Conservation (phyloP, 495 filamentous ascomycete species). For the Aspergillus biplanus region DNA sequence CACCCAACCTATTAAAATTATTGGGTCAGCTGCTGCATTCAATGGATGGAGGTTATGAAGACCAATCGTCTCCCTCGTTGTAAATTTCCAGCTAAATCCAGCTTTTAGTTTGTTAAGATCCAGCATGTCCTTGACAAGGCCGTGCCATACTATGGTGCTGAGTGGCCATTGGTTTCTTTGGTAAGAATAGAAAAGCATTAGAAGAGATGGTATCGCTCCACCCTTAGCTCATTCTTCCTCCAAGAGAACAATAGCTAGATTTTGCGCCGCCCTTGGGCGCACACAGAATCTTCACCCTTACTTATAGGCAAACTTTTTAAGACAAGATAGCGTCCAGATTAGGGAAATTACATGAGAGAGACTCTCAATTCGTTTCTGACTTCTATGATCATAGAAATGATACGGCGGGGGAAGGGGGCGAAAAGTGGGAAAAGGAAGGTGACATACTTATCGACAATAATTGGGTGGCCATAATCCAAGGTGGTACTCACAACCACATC, state of each 20-base stretch:
- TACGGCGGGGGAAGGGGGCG: constrained; percentile 26
- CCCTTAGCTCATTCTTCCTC: constrained; percentile 37
- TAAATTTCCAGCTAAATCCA: not conserved
- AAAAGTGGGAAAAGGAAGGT: constrained; percentile 25
- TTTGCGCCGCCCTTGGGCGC: constrained; percentile 16
- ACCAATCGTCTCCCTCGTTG: not conserved
- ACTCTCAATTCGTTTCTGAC: constrained; percentile 40
- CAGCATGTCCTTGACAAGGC: not conserved
- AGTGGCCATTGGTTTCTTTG: not conserved
- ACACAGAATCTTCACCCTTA: constrained; percentile 28
- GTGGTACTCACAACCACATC: constrained; percentile 62
- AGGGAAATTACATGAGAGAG: constrained; percentile 40
- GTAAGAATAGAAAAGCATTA: not conserved
- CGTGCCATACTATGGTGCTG: constrained; percentile 1
- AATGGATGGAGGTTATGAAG: not conserved
- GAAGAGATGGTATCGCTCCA: constrained; percentile 8
- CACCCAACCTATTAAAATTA: constrained; percentile 52
- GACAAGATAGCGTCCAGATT: constrained; percentile 31
- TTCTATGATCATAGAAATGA: constrained; percentile 38
- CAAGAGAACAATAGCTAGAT: constrained; percentile 30
- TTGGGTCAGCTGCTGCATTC: constrained; percentile 32
- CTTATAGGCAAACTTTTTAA: constrained; percentile 38
- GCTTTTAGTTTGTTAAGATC: constrained; percentile 12
- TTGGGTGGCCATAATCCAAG: constrained; percentile 62
- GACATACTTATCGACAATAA: constrained; percentile 68